phyloP scores from a whole-genome alignment of 805 yeast genomes.

The Torulaspora indica region DNA sequence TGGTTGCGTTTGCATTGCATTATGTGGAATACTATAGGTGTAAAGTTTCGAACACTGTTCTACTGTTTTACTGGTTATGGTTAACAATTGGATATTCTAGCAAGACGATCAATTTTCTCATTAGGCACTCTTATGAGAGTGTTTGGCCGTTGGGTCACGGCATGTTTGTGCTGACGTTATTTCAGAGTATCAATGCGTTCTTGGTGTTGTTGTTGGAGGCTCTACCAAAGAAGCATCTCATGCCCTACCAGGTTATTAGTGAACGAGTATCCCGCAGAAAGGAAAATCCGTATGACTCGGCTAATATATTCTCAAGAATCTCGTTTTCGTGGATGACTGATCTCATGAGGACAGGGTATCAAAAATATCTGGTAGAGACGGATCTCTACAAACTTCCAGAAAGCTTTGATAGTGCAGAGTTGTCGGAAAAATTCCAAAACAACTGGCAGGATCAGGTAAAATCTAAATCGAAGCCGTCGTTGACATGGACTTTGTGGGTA shows the following conservation, averaged over 20 bases:
- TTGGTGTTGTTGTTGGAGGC: constrained; percentile 37
- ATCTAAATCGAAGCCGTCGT: constrained; percentile 43
- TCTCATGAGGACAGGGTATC: constrained; percentile 73
- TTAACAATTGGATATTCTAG: constrained; percentile 45
- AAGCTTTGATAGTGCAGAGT: constrained; percentile 51
- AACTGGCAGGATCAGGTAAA: constrained; percentile 60
- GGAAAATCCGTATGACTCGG: constrained; percentile 39
- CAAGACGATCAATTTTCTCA: constrained; percentile 40
- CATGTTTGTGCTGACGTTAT: constrained; percentile 32
- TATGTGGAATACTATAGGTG: constrained; percentile 68
- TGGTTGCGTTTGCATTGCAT: constrained; percentile 54
- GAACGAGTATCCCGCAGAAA: constrained; percentile 31
- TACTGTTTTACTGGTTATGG: constrained; percentile 74
- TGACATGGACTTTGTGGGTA: constrained; percentile 54
- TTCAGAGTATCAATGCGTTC: constrained; percentile 34
- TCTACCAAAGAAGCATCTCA: constrained; percentile 38
- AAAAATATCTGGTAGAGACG: constrained; percentile 45
- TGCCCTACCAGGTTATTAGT: constrained; percentile 42
- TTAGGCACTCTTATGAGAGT: constrained; percentile 35
- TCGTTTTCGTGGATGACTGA: constrained; percentile 91
- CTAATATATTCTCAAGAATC: constrained; percentile 66
- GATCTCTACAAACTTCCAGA: constrained; percentile 81
- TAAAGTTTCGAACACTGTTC: constrained; percentile 58
- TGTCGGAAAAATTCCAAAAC: constrained; percentile 46
- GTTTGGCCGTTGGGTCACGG: constrained; percentile 27